Conservation (phyloP, 345 rosid genomes). For the Aquilaria sinensis region DNA sequence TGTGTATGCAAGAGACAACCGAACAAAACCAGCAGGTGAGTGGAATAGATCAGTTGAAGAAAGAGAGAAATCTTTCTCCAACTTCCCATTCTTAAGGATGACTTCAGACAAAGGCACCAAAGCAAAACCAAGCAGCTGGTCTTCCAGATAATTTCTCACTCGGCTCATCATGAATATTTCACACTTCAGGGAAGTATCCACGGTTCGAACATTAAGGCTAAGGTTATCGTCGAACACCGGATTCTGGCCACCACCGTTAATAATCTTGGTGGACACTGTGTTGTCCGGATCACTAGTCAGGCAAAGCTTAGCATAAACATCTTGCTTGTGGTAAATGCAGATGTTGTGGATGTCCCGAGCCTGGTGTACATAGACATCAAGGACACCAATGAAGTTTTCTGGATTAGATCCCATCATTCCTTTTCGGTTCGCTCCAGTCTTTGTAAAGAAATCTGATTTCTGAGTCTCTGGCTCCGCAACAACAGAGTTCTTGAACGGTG, state of each 20-base stretch:
- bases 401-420: constrained; percentile 21
- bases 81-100: constrained; percentile 48
- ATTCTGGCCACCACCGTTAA: constrained; percentile 92
- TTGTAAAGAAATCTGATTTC: constrained; percentile 34
- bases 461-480: constrained; percentile 50
- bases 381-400: constrained; percentile 45
- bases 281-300: constrained; percentile 72
- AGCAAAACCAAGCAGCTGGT: constrained; percentile 81
- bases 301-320: constrained; percentile 90
- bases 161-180: constrained; percentile 94
- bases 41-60: constrained; percentile 89
- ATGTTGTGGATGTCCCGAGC: constrained; percentile 94
- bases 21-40: constrained; percentile 91
- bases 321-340: constrained; percentile 98
- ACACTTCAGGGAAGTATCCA: constrained; percentile 76
- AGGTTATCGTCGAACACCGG: constrained; percentile 75
- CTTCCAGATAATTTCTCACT: constrained; percentile 88
- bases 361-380: constrained; percentile 66
- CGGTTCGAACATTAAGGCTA: constrained; percentile 45
- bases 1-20: constrained; percentile 56
- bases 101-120: constrained; percentile 85
- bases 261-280: constrained; percentile 69
- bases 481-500: constrained; percentile 52
- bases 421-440: constrained; percentile 26
- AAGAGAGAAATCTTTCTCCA: constrained; percentile 83